Evolutionary conservation across 2,329 filamentous ascomycete species (phyloP).

Genomic region (Penicillium hesseltinei): DNA sequence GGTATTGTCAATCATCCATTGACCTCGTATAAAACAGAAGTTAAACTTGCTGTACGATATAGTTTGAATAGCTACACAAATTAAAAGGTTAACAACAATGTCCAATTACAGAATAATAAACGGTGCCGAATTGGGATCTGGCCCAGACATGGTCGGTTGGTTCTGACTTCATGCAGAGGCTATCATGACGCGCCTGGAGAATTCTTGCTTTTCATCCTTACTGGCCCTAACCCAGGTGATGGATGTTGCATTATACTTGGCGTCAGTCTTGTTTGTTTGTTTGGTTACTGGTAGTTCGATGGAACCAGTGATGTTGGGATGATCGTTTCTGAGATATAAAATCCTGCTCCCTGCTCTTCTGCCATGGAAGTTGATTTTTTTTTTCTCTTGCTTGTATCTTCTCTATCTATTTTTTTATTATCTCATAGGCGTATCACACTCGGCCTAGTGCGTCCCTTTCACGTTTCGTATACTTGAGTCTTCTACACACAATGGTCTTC

Average conservation of each 20-base stretch:
- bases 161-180: conserved; percentile 22
- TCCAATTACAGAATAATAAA: background rate
- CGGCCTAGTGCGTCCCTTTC: background rate
- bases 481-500: conserved; percentile 17
- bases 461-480: background rate
- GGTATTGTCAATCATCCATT: background rate
- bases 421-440: background rate
- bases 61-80: background rate
- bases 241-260: conserved; percentile 7
- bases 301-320: background rate
- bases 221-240: conserved; percentile 7
- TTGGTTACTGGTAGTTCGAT: background rate
- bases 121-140: background rate
- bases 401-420: background rate
- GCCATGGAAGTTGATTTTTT: background rate
- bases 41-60: background rate
- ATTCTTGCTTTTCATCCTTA: conserved; percentile 9
- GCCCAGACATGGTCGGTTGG: background rate
- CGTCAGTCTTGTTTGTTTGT: conserved; percentile 19
- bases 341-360: background rate
- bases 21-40: background rate
- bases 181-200: conserved; percentile 35
- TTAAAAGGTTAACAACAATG: background rate
- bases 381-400: background rate
- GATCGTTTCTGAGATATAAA: conserved; percentile 4